Evolutionary conservation across 2,329 filamentous ascomycete species (phyloP), one percentile per base, ranked within the genome.

Genomic region (Xylaria digitata): DNA sequence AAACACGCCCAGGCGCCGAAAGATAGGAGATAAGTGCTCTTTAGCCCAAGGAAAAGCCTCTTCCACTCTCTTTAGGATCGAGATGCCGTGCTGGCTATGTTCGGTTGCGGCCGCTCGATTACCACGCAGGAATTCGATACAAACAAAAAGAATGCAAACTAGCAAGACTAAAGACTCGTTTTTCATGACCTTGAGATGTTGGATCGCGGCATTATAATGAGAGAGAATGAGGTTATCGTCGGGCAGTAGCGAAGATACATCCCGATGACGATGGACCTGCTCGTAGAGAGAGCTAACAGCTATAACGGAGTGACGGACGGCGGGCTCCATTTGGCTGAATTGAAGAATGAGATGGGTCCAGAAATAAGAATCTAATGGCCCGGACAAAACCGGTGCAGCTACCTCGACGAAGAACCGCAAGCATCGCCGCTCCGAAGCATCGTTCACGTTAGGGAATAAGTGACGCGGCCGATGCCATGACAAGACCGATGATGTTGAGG

Each of bases 201-300:
- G 71, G 26, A 83, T 80, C 0, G 82, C 81, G 0, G 75, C 70
- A 63, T 82, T 83, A 65, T 83, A 83, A 61, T 82, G 80, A 7
- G 63, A 63, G 0, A 83, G 70, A 8, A 78, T 78, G 37, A 81
- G 78, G 5, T 72, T 71, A 7, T 79, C 75, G 19, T 70, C 67
- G 4, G 63, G 53, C 19, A 67, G 49, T 30, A 61, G 65, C 11
- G 52, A 42, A 8, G 43, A 40, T 8, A 59, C 52, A 23, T 70
- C 67, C 1, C 60, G 63, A 6, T 61, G 55, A 26, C 53, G 46
- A 37, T 65, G 65, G 55, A 77, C 75, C 23, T 75, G 70, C 49
- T 82, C 80, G 26, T 80, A 81, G 0, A 82, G 72, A 0, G 78
- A 76, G 62, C 80, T 81, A 67, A 82, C 79, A 23, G 80, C 77